These are phyloP conservation scores for Geotrichum macrosporum DNA, from an alignment of 1,139 yeast genomes.

Conservation along the genomic window DNA sequence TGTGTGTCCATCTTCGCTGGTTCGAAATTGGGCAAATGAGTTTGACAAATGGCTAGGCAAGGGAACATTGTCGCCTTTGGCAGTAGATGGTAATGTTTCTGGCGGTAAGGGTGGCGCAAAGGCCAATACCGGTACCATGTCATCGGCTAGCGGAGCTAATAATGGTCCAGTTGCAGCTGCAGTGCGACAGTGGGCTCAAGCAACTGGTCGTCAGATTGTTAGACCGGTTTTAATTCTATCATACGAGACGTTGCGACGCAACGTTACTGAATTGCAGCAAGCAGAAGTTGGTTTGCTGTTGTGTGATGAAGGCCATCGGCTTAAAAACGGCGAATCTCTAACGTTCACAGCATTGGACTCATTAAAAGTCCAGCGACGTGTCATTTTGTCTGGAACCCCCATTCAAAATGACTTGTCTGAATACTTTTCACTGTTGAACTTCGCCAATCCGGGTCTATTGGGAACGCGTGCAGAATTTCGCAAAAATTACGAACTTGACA, in stretches of 20 bases:
- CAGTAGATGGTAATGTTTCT: slow-evolving; percentile 91
- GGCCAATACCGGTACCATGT: slow-evolving; percentile 17
- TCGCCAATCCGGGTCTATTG: slow-evolving; percentile 90
- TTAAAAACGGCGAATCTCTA: slow-evolving; percentile 89
- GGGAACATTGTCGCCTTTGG: slow-evolving; percentile 80
- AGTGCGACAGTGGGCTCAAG: slow-evolving; percentile 80
- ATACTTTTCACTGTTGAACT: slow-evolving; percentile 82
- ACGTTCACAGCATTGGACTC: slow-evolving; percentile 87
- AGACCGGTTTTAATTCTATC: slow-evolving; percentile 94
- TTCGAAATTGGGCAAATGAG: slow-evolving; percentile 97
- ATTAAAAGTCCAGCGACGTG: slow-evolving; percentile 79
- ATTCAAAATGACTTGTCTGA: slow-evolving; percentile 95
- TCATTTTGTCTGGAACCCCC: slow-evolving; percentile 94
- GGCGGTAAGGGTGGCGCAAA: slow-evolving; percentile 46
- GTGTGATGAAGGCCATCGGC: slow-evolving; percentile 96
- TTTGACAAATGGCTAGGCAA: slow-evolving; percentile 93
- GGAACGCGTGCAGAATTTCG: slow-evolving; percentile 83
- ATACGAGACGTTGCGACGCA: slow-evolving; percentile 86
- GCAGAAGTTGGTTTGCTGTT: slow-evolving; percentile 83
- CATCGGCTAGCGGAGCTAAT: slow-evolving; percentile 38
- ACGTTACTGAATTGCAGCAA: slow-evolving; percentile 69
- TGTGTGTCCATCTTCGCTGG: slow-evolving; percentile 93
- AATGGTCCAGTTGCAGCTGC: slow-evolving; percentile 53
- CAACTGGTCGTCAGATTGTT: slow-evolving; percentile 82
- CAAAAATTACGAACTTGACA: slow-evolving; percentile 75